Conservation (phyloP, 495 filamentous ascomycete genomes). For the Neurospora sp. region DNA sequence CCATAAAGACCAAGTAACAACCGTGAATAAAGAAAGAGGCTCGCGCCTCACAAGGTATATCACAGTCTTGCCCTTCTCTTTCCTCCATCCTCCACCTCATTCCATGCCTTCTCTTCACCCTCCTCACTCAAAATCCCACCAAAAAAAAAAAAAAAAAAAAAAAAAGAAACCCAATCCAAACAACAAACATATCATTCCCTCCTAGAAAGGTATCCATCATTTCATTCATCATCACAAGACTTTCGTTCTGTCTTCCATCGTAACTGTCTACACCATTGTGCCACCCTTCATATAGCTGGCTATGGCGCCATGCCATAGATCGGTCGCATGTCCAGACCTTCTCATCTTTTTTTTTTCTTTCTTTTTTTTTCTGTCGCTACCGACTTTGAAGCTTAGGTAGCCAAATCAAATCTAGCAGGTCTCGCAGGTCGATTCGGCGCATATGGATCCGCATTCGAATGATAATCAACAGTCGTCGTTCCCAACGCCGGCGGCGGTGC, state of each 20-base stretch:
- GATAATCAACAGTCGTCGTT: neutral
- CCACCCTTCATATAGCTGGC: neutral
- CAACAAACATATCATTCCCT: neutral
- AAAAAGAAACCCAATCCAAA: neutral
- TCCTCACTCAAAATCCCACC: neutral
- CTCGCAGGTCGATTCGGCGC: neutral
- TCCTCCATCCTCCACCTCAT: neutral
- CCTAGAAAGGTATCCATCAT: neutral
- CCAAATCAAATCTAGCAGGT: neutral
- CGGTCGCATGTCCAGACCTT: neutral
- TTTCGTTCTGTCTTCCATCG: neutral
- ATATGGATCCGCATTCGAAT: neutral
- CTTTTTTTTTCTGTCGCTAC: neutral
- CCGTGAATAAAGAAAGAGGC: neutral
- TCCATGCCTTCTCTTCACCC: too few species aligned
- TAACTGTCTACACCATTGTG: constrained; percentile 3
- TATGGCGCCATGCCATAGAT: neutral
- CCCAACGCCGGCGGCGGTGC: neutral
- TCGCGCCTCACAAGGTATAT: neutral
- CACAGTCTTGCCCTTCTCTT: neutral
- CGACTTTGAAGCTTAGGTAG: neutral
- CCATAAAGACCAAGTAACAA: neutral
- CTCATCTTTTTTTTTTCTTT: neutral
- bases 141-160: neutral
- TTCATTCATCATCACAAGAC: neutral